Conservation (phyloP, 139 green algal genomes). For the Trebouxia sp. region DNA sequence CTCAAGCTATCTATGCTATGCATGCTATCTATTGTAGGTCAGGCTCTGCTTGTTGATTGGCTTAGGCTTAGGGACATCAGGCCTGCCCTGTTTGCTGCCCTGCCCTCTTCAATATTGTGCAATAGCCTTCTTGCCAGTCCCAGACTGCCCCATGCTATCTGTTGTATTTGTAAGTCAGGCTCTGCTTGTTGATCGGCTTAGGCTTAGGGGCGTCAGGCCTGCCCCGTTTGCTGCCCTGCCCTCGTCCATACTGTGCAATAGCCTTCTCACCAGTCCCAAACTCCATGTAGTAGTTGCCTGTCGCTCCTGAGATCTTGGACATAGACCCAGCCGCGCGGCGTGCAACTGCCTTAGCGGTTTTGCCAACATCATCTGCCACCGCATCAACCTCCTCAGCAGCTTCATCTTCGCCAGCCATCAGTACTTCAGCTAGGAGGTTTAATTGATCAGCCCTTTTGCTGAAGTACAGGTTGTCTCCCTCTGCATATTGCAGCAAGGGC, state of each 20-base stretch:
- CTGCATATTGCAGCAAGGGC: neutral
- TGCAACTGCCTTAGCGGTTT: slow-evolving; percentile 29
- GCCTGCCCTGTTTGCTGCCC: neutral
- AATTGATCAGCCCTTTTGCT: slow-evolving; percentile 65
- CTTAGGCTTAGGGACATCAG: neutral
- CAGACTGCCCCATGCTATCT: slow-evolving; percentile 19
- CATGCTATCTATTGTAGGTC: too few species aligned
- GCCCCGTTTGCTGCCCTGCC: slow-evolving; percentile 10
- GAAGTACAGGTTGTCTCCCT: slow-evolving; percentile 47
- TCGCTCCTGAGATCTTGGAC: slow-evolving; percentile 72
- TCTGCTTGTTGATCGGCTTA: neutral
- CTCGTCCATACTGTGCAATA: slow-evolving; percentile 1
- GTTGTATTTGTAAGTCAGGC: slow-evolving; percentile 26
- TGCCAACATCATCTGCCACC: slow-evolving; percentile 43
- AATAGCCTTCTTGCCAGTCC: slow-evolving; percentile 17
- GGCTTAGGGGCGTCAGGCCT: neutral
- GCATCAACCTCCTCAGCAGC: slow-evolving; percentile 64
- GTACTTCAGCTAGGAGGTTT: slow-evolving; percentile 73
- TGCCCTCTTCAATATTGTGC: slow-evolving; percentile 3
- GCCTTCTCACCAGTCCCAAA: slow-evolving; percentile 26
- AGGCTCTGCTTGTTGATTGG: slow-evolving; percentile 15
- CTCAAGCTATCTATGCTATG: neutral
- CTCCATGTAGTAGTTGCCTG: slow-evolving; percentile 78
- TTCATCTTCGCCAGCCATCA: slow-evolving; percentile 73
- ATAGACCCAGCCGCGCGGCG: slow-evolving; percentile 71